These are phyloP conservation scores for Phyllosticta ampelicida DNA, from an alignment of 2,329 filamentous ascomycete genomes.

Conservation along the genomic window DNA sequence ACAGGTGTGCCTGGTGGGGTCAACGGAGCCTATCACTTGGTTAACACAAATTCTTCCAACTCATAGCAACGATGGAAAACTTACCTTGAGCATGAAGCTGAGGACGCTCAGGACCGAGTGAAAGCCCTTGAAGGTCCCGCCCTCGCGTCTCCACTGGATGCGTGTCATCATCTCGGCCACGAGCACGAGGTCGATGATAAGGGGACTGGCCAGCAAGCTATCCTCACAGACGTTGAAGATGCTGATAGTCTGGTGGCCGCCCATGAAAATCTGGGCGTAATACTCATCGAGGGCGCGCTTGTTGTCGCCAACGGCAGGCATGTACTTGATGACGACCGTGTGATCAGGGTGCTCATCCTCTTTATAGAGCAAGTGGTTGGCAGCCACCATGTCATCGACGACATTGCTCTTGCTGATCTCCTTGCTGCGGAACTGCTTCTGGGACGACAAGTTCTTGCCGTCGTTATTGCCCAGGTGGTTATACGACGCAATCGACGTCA, in stretches of 20 bases:
- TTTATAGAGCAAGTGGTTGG: constrained; percentile 84
- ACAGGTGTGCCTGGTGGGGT: constrained; percentile 92
- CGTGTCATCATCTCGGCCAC: constrained; percentile 97
- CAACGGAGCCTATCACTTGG: constrained; percentile 58
- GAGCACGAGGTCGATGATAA: constrained; percentile 94
- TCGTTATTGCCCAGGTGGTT: constrained; percentile 99
- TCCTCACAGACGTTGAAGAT: constrained; percentile 99
- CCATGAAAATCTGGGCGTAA: constrained; percentile 95
- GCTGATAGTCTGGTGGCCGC: constrained; percentile 91
- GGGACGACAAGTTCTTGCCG: constrained; percentile 95
- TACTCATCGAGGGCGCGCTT: constrained; percentile 99
- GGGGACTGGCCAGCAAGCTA: constrained; percentile 84
- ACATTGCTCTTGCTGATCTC: constrained; percentile 99
- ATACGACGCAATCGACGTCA: constrained; percentile 97
- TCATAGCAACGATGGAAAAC: constrained; percentile 2
- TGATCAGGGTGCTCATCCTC: constrained; percentile 93
- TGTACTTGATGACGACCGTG: constrained; percentile 99
- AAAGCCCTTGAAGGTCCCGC: constrained; percentile 76
- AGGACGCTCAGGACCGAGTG: constrained; percentile 94
- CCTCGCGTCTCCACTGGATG: constrained; percentile 66
- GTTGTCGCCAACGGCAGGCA: constrained; percentile 97
- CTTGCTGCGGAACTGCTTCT: constrained; percentile 98
- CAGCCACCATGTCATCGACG: constrained; percentile 98
- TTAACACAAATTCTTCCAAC: constrained; percentile 6
- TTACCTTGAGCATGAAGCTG: constrained; percentile 89